Evolutionary conservation across 139 green algal genomes (phyloP).

Genomic region (Tetraselmis chui): DNA sequence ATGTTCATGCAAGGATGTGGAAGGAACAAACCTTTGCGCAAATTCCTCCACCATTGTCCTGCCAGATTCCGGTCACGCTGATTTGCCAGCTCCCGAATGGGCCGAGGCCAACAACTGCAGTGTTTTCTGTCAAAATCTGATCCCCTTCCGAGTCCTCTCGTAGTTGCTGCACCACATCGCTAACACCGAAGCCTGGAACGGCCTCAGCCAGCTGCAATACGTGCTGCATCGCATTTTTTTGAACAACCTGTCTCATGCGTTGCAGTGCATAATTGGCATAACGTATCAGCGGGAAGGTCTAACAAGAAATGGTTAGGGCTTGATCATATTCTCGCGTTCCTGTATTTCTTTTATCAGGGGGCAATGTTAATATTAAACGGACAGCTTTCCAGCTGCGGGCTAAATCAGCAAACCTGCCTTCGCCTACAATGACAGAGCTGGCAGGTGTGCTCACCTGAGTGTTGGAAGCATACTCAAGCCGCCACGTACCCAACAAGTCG

Average conservation of each 20-base stretch:
- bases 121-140: conserved; percentile 18
- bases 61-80: conserved; percentile 19
- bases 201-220: conserved; percentile 19
- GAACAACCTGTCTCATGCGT: background rate
- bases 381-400: too few species aligned
- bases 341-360: too few species aligned
- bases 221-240: conserved; percentile 1
- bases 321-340: too few species aligned
- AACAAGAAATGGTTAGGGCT: too few species aligned
- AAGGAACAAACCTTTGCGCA: conserved; percentile 1
- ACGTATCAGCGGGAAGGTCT: too few species aligned
- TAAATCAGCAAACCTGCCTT: too few species aligned
- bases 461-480: conserved; percentile 20
- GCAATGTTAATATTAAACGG: background rate
- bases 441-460: background rate
- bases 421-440: conserved; percentile 1
- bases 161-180: conserved; percentile 19
- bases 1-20: too few species aligned
- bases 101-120: conserved; percentile 21
- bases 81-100: conserved; percentile 25
- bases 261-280: background rate
- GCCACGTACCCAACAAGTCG: conserved; percentile 19
- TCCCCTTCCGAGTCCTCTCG: background rate
- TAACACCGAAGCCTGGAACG: conserved; percentile 24
- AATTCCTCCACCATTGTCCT: conserved; percentile 23